Base-by-base conservation (phyloP, 2,329 filamentous ascomycete genomes). In the Fusarium metavorans region DNA sequence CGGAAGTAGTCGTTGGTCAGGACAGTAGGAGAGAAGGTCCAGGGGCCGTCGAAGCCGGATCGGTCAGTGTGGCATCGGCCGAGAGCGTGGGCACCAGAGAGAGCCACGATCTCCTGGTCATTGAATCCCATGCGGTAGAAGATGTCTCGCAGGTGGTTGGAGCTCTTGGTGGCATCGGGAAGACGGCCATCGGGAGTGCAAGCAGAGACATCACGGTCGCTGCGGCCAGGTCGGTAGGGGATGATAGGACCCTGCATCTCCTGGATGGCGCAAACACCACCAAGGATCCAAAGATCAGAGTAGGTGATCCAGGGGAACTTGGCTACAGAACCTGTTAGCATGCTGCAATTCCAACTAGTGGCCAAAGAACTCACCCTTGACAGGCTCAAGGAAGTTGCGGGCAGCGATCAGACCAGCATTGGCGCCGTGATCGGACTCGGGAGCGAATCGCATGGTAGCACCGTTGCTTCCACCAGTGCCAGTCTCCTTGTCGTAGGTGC, bases 71-170 rank as follows among this genome's bases (percentile, higher is more conserved):
- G 97, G 87, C 94, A 97, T 76, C 95, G 94, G 73, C 95, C 95
- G 41, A 98, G 90, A 63, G 94, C 93, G 86, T 98, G 95, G 58
- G 93, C 95, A 77, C 95, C 95, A 27, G 89, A 88, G 63, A 98
- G 90, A 34, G 96, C 97, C 54, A 98, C 96, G 82, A 98, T 98
- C 85, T 98, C 95, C 81, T 94, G 94, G 86, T 99, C 96, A 84
- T 97, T 93, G 89, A 98, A 98, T 77, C 96, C 96, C 96, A 98
- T 98, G 82, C 96, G 95, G 84, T 92, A 91, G 86, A 98, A 99
- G 87, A 98, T 96, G 86, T 91, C 90, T 80, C 97, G 93, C 79
- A 98, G 90, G 86, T 98, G 96, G 81, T 92, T 90, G 72, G 92
- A 87, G 71, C 90, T 93, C 89, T 98, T 91, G 78, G 91, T 84